phyloP scores from a whole-genome alignment of 768 basidiomycete species.

The Tylopilus vinaceipallidus region DNA sequence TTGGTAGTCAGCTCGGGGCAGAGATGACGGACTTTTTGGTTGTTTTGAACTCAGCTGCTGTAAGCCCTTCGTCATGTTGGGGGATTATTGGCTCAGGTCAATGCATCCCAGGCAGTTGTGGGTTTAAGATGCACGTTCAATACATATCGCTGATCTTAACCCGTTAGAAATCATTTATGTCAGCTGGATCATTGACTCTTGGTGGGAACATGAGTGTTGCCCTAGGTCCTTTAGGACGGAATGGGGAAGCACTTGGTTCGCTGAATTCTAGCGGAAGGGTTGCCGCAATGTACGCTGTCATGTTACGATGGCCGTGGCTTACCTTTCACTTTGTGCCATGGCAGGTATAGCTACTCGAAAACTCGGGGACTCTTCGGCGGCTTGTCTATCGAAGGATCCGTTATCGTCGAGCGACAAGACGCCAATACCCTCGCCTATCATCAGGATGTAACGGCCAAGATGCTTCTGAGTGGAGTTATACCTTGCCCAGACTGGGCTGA shows the following conservation, averaged over 20 bases:
- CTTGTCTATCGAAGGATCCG: constrained; percentile 81
- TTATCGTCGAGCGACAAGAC: constrained; percentile 93
- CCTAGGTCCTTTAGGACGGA: constrained; percentile 89
- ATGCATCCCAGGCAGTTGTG: constrained; percentile 54
- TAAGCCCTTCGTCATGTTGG: constrained; percentile 35
- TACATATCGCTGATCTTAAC: background rate
- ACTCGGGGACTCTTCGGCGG: constrained; percentile 94
- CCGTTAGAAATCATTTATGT: constrained; percentile 82
- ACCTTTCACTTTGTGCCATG: background rate
- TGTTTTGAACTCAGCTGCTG: constrained; percentile 80
- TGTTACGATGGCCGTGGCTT: background rate
- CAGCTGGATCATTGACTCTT: constrained; percentile 84
- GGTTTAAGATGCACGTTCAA: constrained; percentile 26
- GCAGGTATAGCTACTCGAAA: constrained; percentile 87
- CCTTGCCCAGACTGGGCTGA: constrained; percentile 77
- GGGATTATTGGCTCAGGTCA: constrained; percentile 4
- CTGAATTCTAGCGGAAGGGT: constrained; percentile 83
- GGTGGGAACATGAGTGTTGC: constrained; percentile 91
- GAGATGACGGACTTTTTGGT: constrained; percentile 91
- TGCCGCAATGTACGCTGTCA: constrained; percentile 73
- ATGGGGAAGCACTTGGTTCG: constrained; percentile 85
- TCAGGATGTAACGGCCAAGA: constrained; percentile 69
- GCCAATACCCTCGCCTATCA: constrained; percentile 83
- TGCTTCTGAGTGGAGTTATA: constrained; percentile 76
- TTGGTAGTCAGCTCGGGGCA: constrained; percentile 81